These are phyloP conservation scores for Flaveria linearis DNA, from an alignment of 129 eudicot species.

Conservation along the genomic window DNA sequence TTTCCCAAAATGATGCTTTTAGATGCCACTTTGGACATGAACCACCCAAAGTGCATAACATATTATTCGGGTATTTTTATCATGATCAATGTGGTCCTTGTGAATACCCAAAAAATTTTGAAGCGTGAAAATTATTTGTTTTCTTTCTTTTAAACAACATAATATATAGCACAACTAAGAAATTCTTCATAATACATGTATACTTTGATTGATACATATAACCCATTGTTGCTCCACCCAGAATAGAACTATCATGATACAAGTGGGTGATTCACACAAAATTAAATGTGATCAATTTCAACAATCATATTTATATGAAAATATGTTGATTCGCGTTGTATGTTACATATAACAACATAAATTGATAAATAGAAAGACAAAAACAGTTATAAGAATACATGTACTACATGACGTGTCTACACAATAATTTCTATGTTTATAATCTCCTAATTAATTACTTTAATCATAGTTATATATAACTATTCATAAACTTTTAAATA, in stretches of 20 bases:
- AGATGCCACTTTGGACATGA: slow-evolving; percentile 18
- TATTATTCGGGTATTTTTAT: slow-evolving; percentile 15
- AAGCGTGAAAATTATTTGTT: not conserved
- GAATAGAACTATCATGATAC: not conserved
- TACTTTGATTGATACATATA: too few species aligned
- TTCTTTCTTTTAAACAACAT: not conserved
- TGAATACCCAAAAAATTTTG: not conserved
- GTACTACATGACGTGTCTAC: not conserved
- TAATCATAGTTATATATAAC: not conserved
- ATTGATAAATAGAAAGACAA: not conserved
- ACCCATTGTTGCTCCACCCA: not conserved
- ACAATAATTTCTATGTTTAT: not conserved
- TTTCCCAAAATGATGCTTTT: slow-evolving; percentile 1
- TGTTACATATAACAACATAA: not conserved
- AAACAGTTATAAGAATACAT: not conserved
- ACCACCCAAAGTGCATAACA: slow-evolving; percentile 29
- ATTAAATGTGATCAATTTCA: not conserved
- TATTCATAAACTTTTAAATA: not conserved
- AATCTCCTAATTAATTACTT: not conserved
- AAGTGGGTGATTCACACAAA: not conserved
- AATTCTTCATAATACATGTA: too few species aligned
- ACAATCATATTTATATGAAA: not conserved
- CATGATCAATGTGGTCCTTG: slow-evolving; percentile 25
- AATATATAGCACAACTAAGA: not conserved
- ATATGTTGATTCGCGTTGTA: not conserved